A percentile compares a stretch with the other conserved stretches of the same genome.
phyloP scores from a whole-genome alignment of 345 rosid genomes.

The Limnanthes douglasii region DNA sequence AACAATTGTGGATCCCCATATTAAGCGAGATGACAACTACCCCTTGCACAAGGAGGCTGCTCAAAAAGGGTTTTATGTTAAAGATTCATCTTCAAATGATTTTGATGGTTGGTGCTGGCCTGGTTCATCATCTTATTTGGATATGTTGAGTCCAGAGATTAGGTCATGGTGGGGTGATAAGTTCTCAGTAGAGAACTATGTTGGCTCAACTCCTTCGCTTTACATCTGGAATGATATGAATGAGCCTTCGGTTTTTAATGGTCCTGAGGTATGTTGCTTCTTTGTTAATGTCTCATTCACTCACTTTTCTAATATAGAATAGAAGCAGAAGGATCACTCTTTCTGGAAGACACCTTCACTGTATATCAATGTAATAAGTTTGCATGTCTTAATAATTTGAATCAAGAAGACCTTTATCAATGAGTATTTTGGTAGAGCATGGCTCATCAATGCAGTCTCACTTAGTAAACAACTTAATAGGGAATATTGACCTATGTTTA shows the following conservation, averaged over 20 bases:
- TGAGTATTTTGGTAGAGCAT: no score
- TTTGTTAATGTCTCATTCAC: not conserved
- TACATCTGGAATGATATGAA: slow-evolving; percentile 99
- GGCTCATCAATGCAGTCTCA: no score
- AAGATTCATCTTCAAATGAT: slow-evolving; percentile 75
- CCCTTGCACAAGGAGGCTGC: slow-evolving; percentile 77
- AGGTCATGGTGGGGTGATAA: slow-evolving; percentile 85
- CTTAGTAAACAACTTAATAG: no score
- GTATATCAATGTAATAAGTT: no score
- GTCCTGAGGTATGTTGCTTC: slow-evolving; percentile 70
- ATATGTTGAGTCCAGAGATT: slow-evolving; percentile 76
- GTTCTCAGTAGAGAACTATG: slow-evolving; percentile 63
- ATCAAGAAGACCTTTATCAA: no score
- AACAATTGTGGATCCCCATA: slow-evolving; percentile 96
- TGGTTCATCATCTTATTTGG: slow-evolving; percentile 86
- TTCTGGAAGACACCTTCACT: no score
- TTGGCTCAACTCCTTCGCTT: slow-evolving; percentile 80
- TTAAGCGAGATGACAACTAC: slow-evolving; percentile 78
- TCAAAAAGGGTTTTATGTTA: slow-evolving; percentile 70
- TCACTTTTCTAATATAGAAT: no score
- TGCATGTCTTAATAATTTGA: no score
- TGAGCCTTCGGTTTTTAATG: slow-evolving; percentile 98
- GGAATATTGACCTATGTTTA: no score
- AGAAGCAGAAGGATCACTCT: no score
- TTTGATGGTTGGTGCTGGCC: slow-evolving; percentile 99